Conservation (phyloP, 345 rosid species). For the Lenwebbia sp. region DNA sequence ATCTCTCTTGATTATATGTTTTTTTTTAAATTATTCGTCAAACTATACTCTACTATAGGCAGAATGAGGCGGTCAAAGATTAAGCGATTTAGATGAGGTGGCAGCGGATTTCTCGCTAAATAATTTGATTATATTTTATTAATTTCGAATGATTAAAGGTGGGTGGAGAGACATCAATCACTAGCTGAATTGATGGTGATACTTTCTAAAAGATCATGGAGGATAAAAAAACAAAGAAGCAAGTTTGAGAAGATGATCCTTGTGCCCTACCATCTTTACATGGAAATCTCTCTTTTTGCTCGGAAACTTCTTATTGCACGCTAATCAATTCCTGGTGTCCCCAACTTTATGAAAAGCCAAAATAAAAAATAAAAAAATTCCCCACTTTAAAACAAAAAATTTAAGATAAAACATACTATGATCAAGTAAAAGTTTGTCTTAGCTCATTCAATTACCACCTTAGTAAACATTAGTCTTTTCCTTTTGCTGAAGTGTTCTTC, state of each 20-base stretch:
- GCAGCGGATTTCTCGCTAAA: neutral
- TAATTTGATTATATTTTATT: neutral
- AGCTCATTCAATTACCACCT: neutral
- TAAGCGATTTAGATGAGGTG: neutral
- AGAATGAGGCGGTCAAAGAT: neutral
- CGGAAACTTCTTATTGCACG: conserved; percentile 34
- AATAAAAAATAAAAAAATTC: neutral
- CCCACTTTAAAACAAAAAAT: neutral
- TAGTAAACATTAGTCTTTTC: neutral
- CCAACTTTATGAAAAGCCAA: conserved; percentile 26
- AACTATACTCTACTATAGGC: neutral
- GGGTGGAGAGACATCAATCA: neutral
- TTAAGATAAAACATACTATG: neutral
- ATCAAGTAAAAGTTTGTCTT: neutral
- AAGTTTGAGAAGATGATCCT: conserved; percentile 25
- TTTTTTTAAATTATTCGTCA: neutral
- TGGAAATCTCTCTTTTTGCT: conserved; percentile 14
- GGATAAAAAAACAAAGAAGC: conserved; percentile 10
- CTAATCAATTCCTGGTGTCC: conserved; percentile 21
- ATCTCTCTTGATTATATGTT: neutral
- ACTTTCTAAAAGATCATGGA: conserved; percentile 19
- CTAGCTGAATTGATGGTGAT: neutral
- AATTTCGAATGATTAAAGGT: neutral
- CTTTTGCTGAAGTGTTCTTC: neutral
- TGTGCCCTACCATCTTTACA: conserved; percentile 48